Evolutionary conservation across 2,329 filamentous ascomycete genomes (phyloP), one percentile per base, ranked within the genome.

Genomic region (Zymoseptoria tritici): DNA sequence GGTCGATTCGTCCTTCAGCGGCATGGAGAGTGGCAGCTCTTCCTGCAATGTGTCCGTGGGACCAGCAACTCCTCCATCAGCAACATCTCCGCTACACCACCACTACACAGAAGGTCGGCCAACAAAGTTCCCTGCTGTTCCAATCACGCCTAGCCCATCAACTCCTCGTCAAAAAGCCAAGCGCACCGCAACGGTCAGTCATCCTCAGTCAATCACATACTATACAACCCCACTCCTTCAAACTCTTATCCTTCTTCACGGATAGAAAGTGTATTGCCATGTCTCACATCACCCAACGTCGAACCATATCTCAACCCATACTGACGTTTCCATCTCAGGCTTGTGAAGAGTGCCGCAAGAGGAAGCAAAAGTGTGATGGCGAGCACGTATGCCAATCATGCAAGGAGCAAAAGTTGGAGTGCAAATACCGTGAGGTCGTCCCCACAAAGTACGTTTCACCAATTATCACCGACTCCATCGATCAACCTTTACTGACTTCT

Each of bases 331-430:
- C 4, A 13, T 19, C 11, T 31, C 26, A 67, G 65, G 65, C 65
- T n/a, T 67, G 65, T 52, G 65, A 67, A 58, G 63, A 67, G 49
- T 67, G 65, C 55, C 58, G 65, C 21, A 67, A 67, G 55, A 55
- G 63, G 31, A 67, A 67, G 49, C 63, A 65, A 49, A 67, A 67
- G 50, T 67, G 65, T 49, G 65, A 67, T 42, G 65, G 65, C 31
- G 63, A 63, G 49, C 57, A 51, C 9, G 60, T 62, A 11, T 67
- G 65, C 57, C 65, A 67, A 55, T 64, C 63, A 6, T 67, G 65
- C 51, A 64, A 66, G 58, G 65, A 67, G 54, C 63, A 65, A 52
- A 67, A 67, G 31, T 58, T 67, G 13, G 62, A 64, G 19, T 67
- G 65, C 60, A 62, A 63, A 20, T 67, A 67, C n/a, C 60, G 65